These are phyloP conservation scores for Amanita rimosa DNA, from an alignment of 768 basidiomycete genomes.

Conservation along the genomic window DNA sequence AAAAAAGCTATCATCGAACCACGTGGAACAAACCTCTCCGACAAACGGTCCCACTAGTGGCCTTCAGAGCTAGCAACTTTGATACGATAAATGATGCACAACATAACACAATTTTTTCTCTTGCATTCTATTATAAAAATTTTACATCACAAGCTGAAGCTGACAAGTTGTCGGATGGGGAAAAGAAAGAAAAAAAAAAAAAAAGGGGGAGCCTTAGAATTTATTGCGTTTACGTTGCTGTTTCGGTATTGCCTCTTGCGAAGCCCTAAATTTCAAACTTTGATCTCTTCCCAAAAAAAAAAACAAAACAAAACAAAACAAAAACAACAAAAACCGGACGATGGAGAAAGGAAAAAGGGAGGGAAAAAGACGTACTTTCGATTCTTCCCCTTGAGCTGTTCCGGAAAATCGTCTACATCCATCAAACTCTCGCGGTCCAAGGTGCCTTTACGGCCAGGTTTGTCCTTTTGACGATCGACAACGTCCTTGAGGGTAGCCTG, in stretches of 20 bases:
- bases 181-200: no score
- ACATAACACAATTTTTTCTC: no score
- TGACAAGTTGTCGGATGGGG: no score
- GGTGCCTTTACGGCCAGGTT: conserved; percentile 19
- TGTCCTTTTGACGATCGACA: conserved; percentile 52
- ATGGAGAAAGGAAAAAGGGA: not conserved
- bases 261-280: conserved; percentile 17
- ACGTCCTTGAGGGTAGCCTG: conserved; percentile 49
- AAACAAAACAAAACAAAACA: no score
- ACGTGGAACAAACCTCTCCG: no score
- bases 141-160: no score
- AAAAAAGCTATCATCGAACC: no score
- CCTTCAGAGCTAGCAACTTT: no score
- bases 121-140: no score
- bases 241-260: conserved; percentile 32
- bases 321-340: not conserved
- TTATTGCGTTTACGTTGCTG: conserved; percentile 47
- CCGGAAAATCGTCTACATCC: conserved; percentile 55
- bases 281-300: not conserved
- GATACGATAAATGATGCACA: no score
- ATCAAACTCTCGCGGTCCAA: conserved; percentile 25
- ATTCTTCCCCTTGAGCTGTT: conserved; percentile 40
- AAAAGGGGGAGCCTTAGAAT: conserved; percentile 16
- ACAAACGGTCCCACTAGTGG: no score
- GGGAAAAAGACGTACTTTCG: conserved; percentile 52